Evolutionary conservation across 2,329 filamentous ascomycete species (phyloP).

Genomic region (Chaetothyriales sp.): DNA sequence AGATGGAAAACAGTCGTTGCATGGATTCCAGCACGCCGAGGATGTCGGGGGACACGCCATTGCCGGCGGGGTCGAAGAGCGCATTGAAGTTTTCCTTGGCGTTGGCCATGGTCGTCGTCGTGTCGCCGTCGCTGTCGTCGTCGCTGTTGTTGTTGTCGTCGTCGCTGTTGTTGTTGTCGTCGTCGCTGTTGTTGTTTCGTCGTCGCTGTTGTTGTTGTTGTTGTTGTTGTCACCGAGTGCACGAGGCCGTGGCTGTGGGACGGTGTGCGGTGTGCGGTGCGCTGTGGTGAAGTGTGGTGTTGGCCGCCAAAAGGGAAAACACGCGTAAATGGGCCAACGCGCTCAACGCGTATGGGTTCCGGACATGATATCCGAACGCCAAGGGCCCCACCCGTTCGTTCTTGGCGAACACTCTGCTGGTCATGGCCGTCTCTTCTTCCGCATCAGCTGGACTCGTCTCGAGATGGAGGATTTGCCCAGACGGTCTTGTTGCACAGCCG

Average conservation of each 20-base stretch:
- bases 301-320: not conserved
- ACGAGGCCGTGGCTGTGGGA: no score
- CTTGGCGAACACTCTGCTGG: not conserved
- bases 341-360: not conserved
- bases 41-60: constrained; percentile 60
- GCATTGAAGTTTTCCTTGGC: constrained; percentile 41
- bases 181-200: no score
- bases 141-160: no score
- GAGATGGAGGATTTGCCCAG: not conserved
- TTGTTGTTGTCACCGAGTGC: no score
- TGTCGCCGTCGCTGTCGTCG: no score
- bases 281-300: not conserved
- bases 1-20: constrained; percentile 66
- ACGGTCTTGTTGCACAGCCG: not conserved
- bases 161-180: no score
- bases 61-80: constrained; percentile 43
- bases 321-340: not conserved
- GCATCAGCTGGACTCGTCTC: not conserved
- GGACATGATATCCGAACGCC: not conserved
- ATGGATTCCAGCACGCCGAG: constrained; percentile 72
- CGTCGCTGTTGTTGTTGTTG: no score
- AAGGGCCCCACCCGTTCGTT: not conserved
- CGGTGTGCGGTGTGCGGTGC: no score
- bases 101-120: constrained; percentile 32
- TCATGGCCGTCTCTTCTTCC: not conserved